These are phyloP conservation scores for Arthrobotrys conoides DNA, from an alignment of 2,329 filamentous ascomycete species.

Conservation along the genomic window DNA sequence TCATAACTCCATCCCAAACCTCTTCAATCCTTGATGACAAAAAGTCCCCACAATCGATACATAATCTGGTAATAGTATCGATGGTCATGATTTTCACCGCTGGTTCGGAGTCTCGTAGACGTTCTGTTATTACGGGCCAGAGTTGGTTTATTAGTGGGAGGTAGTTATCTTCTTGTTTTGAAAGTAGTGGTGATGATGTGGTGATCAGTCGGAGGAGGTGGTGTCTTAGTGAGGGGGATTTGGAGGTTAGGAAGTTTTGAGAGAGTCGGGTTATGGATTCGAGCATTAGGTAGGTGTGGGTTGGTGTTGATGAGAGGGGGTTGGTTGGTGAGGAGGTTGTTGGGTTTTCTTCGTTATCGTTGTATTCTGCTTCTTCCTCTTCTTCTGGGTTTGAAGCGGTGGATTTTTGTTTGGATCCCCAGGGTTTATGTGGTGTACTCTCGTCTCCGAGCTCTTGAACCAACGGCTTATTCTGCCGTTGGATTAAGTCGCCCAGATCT, in stretches of 20 bases:
- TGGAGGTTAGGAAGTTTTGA: slow-evolving; percentile 90
- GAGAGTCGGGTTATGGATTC: slow-evolving; percentile 85
- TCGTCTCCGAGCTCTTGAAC: slow-evolving; percentile 62
- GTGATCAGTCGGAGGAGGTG: slow-evolving; percentile 83
- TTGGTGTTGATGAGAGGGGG: slow-evolving; percentile 75
- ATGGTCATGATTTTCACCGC: slow-evolving; percentile 80
- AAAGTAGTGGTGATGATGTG: slow-evolving; percentile 79
- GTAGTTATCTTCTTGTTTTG: slow-evolving; percentile 83
- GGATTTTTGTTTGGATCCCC: slow-evolving; percentile 67
- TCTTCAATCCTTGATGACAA: slow-evolving; percentile 80
- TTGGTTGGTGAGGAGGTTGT: slow-evolving; percentile 66
- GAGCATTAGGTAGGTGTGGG: slow-evolving; percentile 84
- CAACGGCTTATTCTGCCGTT: slow-evolving; percentile 34
- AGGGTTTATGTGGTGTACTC: slow-evolving; percentile 65
- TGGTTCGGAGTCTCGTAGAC: slow-evolving; percentile 77
- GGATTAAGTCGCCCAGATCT: slow-evolving; percentile 41
- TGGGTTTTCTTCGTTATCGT: slow-evolving; percentile 49
- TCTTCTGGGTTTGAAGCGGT: slow-evolving; percentile 63
- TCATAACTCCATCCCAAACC: slow-evolving; percentile 75
- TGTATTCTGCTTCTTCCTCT: slow-evolving; percentile 61
- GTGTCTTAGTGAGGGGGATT: slow-evolving; percentile 82
- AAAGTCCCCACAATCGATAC: slow-evolving; percentile 82
- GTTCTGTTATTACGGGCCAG: slow-evolving; percentile 84
- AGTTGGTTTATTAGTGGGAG: slow-evolving; percentile 89
- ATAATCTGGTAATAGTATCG: slow-evolving; percentile 78